These are phyloP conservation scores for Cordyceps javanica DNA, from an alignment of 2,329 filamentous ascomycete genomes.

Conservation along the genomic window DNA sequence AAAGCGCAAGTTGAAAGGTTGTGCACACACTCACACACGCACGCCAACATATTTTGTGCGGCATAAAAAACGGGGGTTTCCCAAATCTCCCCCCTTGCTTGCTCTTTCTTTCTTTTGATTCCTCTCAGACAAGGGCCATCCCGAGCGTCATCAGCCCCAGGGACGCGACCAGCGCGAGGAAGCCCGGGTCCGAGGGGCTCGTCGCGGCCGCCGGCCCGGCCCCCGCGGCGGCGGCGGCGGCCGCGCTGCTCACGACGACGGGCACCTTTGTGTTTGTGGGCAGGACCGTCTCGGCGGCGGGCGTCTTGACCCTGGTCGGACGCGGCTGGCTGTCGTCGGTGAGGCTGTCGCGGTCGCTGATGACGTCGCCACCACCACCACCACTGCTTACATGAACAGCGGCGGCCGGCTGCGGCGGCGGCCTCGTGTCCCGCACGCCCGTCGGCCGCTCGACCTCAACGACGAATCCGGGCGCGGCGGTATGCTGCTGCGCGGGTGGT, in stretches of 20 bases:
- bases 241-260: neutral
- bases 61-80: too few species aligned
- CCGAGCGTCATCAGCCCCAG: slow-evolving; percentile 8
- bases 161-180: slow-evolving; percentile 6
- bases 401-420: neutral
- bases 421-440: neutral
- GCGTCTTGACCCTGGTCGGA: slow-evolving; percentile 8
- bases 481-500: neutral
- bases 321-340: neutral
- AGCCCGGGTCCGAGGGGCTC: neutral
- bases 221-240: neutral
- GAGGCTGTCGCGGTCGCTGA: neutral
- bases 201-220: too few species aligned
- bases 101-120: neutral
- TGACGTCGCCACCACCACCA: neutral
- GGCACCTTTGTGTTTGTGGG: slow-evolving; percentile 9
- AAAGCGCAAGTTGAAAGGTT: too few species aligned
- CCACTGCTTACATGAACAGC: neutral
- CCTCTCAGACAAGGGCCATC: slow-evolving; percentile 3
- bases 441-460: neutral
- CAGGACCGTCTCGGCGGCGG: slow-evolving; percentile 3
- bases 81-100: neutral
- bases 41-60: too few species aligned
- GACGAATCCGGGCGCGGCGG: neutral
- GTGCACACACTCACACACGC: too few species aligned